A percentile compares a stretch with the other conserved stretches of the same genome.
These are phyloP conservation scores for Parachlorella kessleri DNA, from an alignment of 139 green algal species.

Conservation along the genomic window DNA sequence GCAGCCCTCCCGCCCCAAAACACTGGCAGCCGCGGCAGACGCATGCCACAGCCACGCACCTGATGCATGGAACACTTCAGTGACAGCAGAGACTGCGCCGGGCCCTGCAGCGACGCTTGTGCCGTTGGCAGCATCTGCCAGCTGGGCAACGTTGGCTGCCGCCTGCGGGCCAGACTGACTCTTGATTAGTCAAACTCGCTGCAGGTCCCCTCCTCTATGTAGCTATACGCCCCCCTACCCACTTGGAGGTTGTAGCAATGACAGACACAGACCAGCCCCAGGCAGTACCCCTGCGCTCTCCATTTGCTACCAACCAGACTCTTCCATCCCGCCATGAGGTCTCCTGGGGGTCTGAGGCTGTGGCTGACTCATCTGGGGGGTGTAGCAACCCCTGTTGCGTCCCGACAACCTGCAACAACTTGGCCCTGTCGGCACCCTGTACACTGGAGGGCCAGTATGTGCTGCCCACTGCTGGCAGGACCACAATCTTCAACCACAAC, in stretches of 20 bases:
- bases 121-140: background rate
- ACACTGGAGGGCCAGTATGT: too few species aligned
- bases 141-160: background rate
- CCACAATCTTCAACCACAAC: too few species aligned
- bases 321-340: too few species aligned
- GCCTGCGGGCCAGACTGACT: background rate
- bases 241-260: background rate
- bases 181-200: background rate
- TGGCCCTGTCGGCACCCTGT: background rate
- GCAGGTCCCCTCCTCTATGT: too few species aligned
- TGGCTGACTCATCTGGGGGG: background rate
- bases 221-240: background rate
- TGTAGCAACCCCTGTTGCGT: conserved; percentile 45
- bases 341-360: background rate
- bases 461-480: too few species aligned
- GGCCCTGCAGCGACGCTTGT: background rate
- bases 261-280: background rate
- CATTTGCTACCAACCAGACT: background rate
- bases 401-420: conserved; percentile 17
- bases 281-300: background rate
- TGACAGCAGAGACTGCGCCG: background rate
- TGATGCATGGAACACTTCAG: background rate
- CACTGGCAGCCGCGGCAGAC: too few species aligned
- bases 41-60: background rate
- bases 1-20: too few species aligned